phyloP scores from a whole-genome alignment of 306 rosid species.

The Ziziphus jujuba region DNA sequence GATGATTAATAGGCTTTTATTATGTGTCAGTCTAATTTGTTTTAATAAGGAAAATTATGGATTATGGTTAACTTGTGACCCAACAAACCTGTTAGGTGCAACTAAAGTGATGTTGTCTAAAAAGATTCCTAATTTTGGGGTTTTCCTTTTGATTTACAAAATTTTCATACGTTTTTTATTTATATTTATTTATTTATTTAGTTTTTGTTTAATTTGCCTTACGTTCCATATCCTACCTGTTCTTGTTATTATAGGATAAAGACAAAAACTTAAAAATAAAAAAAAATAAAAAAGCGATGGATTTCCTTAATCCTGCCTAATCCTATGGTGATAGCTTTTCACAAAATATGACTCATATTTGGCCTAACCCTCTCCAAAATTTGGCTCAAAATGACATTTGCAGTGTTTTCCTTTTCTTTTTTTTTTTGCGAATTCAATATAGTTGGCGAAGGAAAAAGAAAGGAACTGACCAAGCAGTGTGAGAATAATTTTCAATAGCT shows the following conservation, averaged over 20 bases:
- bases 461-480: not conserved
- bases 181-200: too few relatives aligned
- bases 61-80: not conserved
- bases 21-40: too few relatives aligned
- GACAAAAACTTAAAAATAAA: too few relatives aligned
- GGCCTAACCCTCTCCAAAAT: slow-evolving; percentile 9
- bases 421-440: not conserved
- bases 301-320: too few relatives aligned
- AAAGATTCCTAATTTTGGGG: not conserved
- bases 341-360: too few relatives aligned
- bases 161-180: not conserved
- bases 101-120: not conserved
- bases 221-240: too few relatives aligned
- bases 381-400: not conserved
- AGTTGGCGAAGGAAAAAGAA: not conserved
- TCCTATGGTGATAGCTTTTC: too few relatives aligned
- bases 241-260: too few relatives aligned
- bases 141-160: not conserved
- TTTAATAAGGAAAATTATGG: not conserved
- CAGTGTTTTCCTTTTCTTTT: slow-evolving; percentile 3
- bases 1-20: too few relatives aligned
- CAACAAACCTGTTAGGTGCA: not conserved
- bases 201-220: not conserved
- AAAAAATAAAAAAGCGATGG: too few relatives aligned
- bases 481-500: not conserved